A percentile compares a stretch with the other conserved stretches of the same genome.
These are phyloP conservation scores for Cryphonectria parasitica DNA, from an alignment of 2,329 filamentous ascomycete genomes.

Conservation along the genomic window DNA sequence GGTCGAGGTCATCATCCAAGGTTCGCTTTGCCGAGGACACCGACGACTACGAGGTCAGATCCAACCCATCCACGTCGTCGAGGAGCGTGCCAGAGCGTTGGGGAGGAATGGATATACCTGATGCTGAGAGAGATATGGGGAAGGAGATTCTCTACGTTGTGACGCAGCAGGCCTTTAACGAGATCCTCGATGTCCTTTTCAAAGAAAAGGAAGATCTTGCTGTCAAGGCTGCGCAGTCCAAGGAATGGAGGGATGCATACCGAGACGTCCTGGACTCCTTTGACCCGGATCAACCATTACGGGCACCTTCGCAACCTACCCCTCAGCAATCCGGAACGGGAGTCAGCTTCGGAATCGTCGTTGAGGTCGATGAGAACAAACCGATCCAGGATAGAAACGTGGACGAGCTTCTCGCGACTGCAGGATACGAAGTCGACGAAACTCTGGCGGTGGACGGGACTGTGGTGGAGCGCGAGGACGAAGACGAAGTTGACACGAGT, in stretches of 20 bases:
- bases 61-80: slow-evolving; percentile 74
- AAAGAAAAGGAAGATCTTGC: slow-evolving; percentile 77
- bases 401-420: slow-evolving; percentile 47
- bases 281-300: slow-evolving; percentile 35
- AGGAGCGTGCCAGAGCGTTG: slow-evolving; percentile 73
- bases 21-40: slow-evolving; percentile 75
- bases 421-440: slow-evolving; percentile 49
- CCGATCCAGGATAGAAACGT: slow-evolving; percentile 39
- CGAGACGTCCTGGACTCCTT: slow-evolving; percentile 52
- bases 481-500: slow-evolving; percentile 24
- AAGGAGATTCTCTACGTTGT: slow-evolving; percentile 91
- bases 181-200: slow-evolving; percentile 87
- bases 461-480: slow-evolving; percentile 29
- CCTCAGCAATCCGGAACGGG: slow-evolving; percentile 29
- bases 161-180: slow-evolving; percentile 90
- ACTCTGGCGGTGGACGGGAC: slow-evolving; percentile 16
- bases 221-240: slow-evolving; percentile 67
- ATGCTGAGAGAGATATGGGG: slow-evolving; percentile 80
- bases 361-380: slow-evolving; percentile 31
- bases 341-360: slow-evolving; percentile 30
- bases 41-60: slow-evolving; percentile 70
- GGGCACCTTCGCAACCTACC: slow-evolving; percentile 12
- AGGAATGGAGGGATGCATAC: slow-evolving; percentile 61
- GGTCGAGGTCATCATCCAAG: slow-evolving; percentile 77
- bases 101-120: slow-evolving; percentile 78